Evolutionary conservation across 2,329 filamentous ascomycete genomes (phyloP), one percentile per base, ranked within the genome.

Genomic region (Verticillium tricorpus): DNA sequence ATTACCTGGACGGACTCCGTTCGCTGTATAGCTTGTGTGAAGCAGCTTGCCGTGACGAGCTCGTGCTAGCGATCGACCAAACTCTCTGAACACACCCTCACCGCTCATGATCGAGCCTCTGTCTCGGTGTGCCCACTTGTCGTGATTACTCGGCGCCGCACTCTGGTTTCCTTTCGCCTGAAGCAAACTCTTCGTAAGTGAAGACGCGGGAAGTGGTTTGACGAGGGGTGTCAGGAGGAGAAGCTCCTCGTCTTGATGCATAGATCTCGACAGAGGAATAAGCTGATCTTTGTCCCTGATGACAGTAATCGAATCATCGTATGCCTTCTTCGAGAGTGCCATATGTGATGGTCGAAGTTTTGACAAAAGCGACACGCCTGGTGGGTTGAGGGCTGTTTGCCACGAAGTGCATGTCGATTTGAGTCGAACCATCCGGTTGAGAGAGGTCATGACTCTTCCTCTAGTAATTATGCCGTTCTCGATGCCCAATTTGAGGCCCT

Each of bases 1-100:
- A 73, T 72, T 65, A 84, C 82, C 82, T 73, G 93, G 93, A 40
- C 93, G 85, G 3, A 98, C 89, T 15, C 93, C 93, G 68, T 97
- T 96, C 1, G 93, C 91, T 0, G 94, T 97, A 71, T 98, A 98
- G 14, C 93, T 97, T 1, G 94, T 97, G 73, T 98, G 93, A 17
- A 97, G 79, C 6, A 97, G 86, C 69, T 95, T 91, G 22, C 93
- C 92, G 67, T 91, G 92, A 25, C 93, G 83, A 66, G 93, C 90
- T 59, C 94, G 85, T 12, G 94, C 93, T n/a, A 98, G 79, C 7
- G 91, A 92, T 68, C 92, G 86, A 1, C 94, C 94, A 28, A 98
- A 83, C 71, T 97, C 93, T 68, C 92, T 85, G 69, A 98, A 98
- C 0, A 98, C 93, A 34, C 91, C 89, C 76, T 98, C 94, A 32